Conservation (phyloP, 805 yeast genomes). For the Clavispora santaluciae region DNA sequence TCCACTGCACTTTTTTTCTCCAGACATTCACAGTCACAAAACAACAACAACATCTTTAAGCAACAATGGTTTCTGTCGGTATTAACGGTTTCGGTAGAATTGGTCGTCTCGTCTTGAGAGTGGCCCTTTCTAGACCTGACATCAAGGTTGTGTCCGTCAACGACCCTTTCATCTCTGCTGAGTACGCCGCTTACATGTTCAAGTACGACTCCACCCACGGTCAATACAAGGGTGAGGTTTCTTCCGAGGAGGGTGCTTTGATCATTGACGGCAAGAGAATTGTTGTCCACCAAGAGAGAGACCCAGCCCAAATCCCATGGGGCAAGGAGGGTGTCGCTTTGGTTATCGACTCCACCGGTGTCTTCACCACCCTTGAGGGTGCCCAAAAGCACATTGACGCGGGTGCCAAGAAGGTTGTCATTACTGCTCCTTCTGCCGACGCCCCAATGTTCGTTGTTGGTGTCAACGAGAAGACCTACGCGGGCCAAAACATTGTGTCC, state of each 20-base stretch:
- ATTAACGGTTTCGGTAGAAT: slow-evolving; percentile 36
- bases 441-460: slow-evolving; percentile 36
- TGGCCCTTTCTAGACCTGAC: slow-evolving; percentile 28
- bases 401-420: slow-evolving; percentile 33
- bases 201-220: slow-evolving; percentile 36
- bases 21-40: slow-evolving; percentile 1
- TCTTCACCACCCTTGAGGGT: slow-evolving; percentile 31
- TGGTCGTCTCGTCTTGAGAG: slow-evolving; percentile 32
- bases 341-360: slow-evolving; percentile 34
- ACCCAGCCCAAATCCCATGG: slow-evolving; percentile 32
- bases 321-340: slow-evolving; percentile 28
- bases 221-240: slow-evolving; percentile 26
- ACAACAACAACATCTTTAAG: slow-evolving; percentile 1
- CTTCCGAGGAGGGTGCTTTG: slow-evolving; percentile 18
- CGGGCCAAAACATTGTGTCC: slow-evolving; percentile 29
- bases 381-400: slow-evolving; percentile 34
- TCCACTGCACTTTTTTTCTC: background rate
- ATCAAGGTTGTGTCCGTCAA: slow-evolving; percentile 30
- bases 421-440: slow-evolving; percentile 33
- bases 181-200: slow-evolving; percentile 34
- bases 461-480: slow-evolving; percentile 30
- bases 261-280: slow-evolving; percentile 26
- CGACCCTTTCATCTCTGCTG: slow-evolving; percentile 32
- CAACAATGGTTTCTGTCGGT: slow-evolving; percentile 21
- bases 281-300: slow-evolving; percentile 30